Evolutionary conservation across 192 early-diverging fungal genomes (phyloP).

Genomic region (Diversispora eburnea): DNA sequence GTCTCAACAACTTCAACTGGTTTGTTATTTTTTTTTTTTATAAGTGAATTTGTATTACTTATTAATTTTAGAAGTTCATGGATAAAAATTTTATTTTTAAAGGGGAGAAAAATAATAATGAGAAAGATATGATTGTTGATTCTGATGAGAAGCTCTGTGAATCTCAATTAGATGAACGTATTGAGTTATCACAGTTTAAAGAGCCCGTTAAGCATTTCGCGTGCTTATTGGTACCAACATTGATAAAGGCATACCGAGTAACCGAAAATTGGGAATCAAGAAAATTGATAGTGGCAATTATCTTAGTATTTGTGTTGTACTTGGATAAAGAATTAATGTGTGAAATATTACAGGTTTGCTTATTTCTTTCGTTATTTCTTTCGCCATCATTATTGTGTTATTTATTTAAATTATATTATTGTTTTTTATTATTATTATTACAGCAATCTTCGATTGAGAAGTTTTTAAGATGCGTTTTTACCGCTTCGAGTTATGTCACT

Average conservation of each 20-base stretch:
- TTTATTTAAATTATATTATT: not conserved
- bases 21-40: too few relatives aligned
- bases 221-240: not conserved
- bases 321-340: not conserved
- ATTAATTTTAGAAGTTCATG: too few relatives aligned
- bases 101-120: too few relatives aligned
- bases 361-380: not conserved
- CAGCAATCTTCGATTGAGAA: not conserved
- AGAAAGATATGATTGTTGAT: too few relatives aligned
- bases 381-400: not conserved
- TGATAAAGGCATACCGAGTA: not conserved
- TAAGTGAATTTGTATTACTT: too few relatives aligned
- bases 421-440: not conserved
- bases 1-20: too few relatives aligned
- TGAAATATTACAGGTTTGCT: not conserved
- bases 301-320: not conserved
- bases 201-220: not conserved
- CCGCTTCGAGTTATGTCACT: not conserved
- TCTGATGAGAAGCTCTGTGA: too few relatives aligned
- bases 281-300: not conserved
- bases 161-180: too few relatives aligned
- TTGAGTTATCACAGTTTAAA: not conserved
- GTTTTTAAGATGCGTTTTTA: not conserved
- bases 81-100: too few relatives aligned
- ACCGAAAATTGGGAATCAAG: not conserved